phyloP scores from a whole-genome alignment of 2,329 filamentous ascomycete genomes.

The Fusarium sp. region DNA sequence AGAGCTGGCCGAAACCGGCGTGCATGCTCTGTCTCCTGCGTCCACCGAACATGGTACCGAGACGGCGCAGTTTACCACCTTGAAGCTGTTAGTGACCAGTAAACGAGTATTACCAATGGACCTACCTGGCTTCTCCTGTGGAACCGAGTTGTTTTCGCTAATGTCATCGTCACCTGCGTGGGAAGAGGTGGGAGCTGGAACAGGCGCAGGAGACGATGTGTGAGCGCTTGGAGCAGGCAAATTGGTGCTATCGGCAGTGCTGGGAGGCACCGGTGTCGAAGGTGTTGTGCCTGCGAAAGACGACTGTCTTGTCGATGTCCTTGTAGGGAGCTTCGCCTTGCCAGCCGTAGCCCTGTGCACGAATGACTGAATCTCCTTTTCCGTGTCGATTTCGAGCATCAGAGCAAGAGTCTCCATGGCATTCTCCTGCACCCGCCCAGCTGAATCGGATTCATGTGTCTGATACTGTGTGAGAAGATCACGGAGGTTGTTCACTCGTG shows the following conservation, averaged over 20 bases:
- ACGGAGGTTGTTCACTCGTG: conserved; percentile 86
- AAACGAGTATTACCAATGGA: not conserved
- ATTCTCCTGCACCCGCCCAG: conserved; percentile 77
- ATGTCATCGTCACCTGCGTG: conserved; percentile 43
- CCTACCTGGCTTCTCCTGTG: conserved; percentile 51
- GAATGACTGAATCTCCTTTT: conserved; percentile 85
- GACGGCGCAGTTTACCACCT: conserved; percentile 68
- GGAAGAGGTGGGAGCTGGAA: conserved; percentile 27
- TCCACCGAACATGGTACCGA: conserved; percentile 74
- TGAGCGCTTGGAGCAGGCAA: conserved; percentile 19
- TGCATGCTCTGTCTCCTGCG: conserved; percentile 74
- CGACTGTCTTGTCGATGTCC: conserved; percentile 54
- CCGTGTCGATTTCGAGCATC: conserved; percentile 86
- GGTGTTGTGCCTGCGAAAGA: conserved; percentile 46
- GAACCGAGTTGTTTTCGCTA: conserved; percentile 55
- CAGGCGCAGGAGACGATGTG: conserved; percentile 15
- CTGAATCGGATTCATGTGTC: conserved; percentile 89
- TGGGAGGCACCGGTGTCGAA: conserved; percentile 41
- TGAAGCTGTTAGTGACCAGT: conserved; percentile 35
- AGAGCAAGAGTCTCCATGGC: conserved; percentile 84
- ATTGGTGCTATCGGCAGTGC: conserved; percentile 39
- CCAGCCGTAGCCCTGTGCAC: conserved; percentile 56
- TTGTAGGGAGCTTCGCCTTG: conserved; percentile 50
- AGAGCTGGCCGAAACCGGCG: conserved; percentile 67
- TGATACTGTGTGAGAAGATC: conserved; percentile 92